These are phyloP conservation scores for Coccomyxa subellipsoidea DNA, from an alignment of 163 green algal genomes.

Conservation along the genomic window DNA sequence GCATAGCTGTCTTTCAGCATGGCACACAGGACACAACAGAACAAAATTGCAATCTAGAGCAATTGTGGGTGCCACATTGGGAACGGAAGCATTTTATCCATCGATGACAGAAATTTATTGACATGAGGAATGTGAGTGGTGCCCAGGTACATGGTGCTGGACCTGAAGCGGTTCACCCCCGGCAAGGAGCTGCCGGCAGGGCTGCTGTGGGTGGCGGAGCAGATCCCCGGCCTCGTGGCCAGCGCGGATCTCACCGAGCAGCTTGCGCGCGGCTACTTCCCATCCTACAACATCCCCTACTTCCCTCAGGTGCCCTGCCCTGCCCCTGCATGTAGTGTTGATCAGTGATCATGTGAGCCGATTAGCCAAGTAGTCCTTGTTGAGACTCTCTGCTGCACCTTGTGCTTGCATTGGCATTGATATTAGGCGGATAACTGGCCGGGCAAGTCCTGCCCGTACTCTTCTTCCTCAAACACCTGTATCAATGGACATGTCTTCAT, in stretches of 20 bases:
- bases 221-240: constrained; percentile 53
- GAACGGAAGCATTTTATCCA: no score
- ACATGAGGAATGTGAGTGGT: no score
- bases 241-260: constrained; percentile 48
- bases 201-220: constrained; percentile 63
- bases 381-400: neutral
- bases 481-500: neutral
- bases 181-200: constrained; percentile 47
- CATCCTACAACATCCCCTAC: constrained; percentile 66
- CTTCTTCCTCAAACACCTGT: neutral
- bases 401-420: neutral
- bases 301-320: constrained; percentile 42
- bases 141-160: constrained; percentile 39
- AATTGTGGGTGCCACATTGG: no score
- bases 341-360: no score
- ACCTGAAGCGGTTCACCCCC: constrained; percentile 65
- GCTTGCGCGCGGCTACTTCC: constrained; percentile 60
- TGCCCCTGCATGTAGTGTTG: no score
- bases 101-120: no score
- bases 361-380: neutral
- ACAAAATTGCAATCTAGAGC: no score
- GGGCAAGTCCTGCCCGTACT: neutral
- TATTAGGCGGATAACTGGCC: neutral
- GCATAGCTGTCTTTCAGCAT: no score
- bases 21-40: no score